Evolutionary conservation across 2,329 filamentous ascomycete species (phyloP), one percentile per base, ranked within the genome.

Genomic region (Nigrograna mackinnonii): DNA sequence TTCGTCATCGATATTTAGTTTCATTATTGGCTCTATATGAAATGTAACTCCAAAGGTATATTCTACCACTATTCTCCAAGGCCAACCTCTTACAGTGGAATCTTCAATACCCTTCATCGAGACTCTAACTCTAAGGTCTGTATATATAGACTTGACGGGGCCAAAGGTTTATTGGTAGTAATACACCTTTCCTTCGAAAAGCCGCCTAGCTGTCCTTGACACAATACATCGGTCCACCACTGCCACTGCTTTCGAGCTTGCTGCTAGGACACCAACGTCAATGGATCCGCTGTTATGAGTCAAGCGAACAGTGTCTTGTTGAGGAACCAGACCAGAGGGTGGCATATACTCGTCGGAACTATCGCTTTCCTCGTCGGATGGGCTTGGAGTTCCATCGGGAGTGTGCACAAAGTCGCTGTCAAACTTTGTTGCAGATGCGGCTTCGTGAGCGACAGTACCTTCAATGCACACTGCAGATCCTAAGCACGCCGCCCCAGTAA

Each of bases 401-500:
- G 31, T 34, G n/a, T n/a, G n/a, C n/a, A n/a, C n/a, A n/a, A n/a
- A n/a, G n/a, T n/a, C n/a, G n/a, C n/a, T n/a, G n/a, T n/a, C n/a
- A 11, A 16, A 34, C 4, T 4, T 17, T 34, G 31, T 13, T 13
- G 12, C 12, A 17, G 11, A 34, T 13, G 12, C 12, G 16, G 11
- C 17, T 13, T 34, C 16, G 19, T 62, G 49, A 9, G 60, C 59
- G 1, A 64, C 43, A 3, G 59, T 64, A 17, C 57, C 62, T 19
- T 58, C 45, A 12, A 58, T 57, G 34, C 60, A 64, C 9, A 54
- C 55, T 6, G 61, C 61, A 12, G 59, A 52, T 5, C 47, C 59
- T 12, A 65, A 37, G 37, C 60, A 65, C 7, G 62, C 62, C 6
- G 62, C 62, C 3, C 62, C 62, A 6, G 61, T 65, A n/a, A 65